Percentiles rank a stretch among this genome's conserved stretches.
phyloP scores from a whole-genome alignment of 257 asterid genomes.

The Catharanthus roseus region DNA sequence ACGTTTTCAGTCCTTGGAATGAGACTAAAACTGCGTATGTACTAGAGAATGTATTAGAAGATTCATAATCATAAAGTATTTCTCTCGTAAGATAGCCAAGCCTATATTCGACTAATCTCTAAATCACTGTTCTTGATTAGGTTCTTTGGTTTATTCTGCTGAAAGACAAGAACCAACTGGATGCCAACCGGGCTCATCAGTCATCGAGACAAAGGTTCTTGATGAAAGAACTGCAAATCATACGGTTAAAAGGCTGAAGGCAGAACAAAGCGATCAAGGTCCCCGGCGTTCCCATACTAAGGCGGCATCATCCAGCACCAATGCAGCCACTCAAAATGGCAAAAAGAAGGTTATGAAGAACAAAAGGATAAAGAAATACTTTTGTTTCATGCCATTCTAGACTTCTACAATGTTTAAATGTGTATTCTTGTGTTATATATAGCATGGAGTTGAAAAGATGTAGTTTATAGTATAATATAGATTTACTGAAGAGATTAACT shows the following conservation, averaged over 20 bases:
- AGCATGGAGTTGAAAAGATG: too few species aligned
- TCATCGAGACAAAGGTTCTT: conserved; percentile 1
- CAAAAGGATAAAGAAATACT: conserved; percentile 38
- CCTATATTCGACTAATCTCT: background rate
- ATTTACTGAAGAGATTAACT: background rate
- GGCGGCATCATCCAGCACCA: conserved; percentile 18
- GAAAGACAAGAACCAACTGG: conserved; percentile 13
- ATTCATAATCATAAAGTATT: too few species aligned
- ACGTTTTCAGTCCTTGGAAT: conserved; percentile 5
- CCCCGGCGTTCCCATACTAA: conserved; percentile 16
- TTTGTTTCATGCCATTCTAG: conserved; percentile 52
- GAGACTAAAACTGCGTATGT: background rate
- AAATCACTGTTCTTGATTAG: background rate
- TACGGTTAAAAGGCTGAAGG: conserved; percentile 26
- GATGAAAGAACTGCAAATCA: conserved; percentile 15
- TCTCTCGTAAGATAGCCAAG: too few species aligned
- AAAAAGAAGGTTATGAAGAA: conserved; percentile 30
- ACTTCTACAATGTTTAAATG: too few species aligned
- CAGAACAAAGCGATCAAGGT: conserved; percentile 30
- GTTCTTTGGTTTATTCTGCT: conserved; percentile 15
- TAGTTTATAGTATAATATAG: too few species aligned
- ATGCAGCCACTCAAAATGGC: conserved; percentile 7
- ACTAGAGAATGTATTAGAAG: background rate
- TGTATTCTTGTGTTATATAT: too few species aligned
- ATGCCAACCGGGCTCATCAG: conserved; percentile 10